Conservation (phyloP, 2,329 filamentous ascomycete genomes). For the Xylaria sp. region DNA sequence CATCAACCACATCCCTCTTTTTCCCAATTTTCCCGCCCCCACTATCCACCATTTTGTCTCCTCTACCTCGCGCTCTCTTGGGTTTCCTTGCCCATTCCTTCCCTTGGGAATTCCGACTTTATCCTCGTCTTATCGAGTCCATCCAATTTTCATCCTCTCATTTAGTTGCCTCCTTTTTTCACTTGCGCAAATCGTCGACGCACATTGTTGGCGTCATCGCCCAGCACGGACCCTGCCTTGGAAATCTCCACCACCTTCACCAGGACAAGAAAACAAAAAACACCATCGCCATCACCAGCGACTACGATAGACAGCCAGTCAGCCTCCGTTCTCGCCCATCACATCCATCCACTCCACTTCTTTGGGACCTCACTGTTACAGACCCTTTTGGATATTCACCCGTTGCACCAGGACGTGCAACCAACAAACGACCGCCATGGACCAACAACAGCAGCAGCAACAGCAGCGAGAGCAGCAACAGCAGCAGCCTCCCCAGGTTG, state of each 20-base stretch:
- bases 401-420: conserved; percentile 45
- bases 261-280: conserved; percentile 2
- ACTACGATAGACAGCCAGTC: conserved; percentile 14
- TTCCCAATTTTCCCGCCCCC: conserved; percentile 21
- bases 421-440: conserved; percentile 47
- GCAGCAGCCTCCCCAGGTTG: conserved; percentile 44
- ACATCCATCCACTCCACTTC: conserved; percentile 17
- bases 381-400: conserved; percentile 20
- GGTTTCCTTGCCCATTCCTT: conserved; percentile 32
- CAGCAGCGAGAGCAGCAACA: conserved; percentile 44
- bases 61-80: conserved; percentile 26
- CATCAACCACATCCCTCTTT: conserved; percentile 19
- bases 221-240: conserved; percentile 4
- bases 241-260: conserved; percentile 6
- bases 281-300: conserved; percentile 7
- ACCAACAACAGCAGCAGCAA: conserved; percentile 51
- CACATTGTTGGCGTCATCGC: conserved; percentile 13
- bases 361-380: conserved; percentile 15
- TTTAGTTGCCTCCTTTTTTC: conserved; percentile 36
- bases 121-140: conserved; percentile 32
- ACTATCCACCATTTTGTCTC: conserved; percentile 14
- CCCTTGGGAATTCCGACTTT: conserved; percentile 30
- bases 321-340: conserved; percentile 22
- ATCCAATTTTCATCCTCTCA: conserved; percentile 41
- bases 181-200: conserved; percentile 18